phyloP scores from a whole-genome alignment of 2,329 filamentous ascomycete genomes.

The Penicillium sp. region DNA sequence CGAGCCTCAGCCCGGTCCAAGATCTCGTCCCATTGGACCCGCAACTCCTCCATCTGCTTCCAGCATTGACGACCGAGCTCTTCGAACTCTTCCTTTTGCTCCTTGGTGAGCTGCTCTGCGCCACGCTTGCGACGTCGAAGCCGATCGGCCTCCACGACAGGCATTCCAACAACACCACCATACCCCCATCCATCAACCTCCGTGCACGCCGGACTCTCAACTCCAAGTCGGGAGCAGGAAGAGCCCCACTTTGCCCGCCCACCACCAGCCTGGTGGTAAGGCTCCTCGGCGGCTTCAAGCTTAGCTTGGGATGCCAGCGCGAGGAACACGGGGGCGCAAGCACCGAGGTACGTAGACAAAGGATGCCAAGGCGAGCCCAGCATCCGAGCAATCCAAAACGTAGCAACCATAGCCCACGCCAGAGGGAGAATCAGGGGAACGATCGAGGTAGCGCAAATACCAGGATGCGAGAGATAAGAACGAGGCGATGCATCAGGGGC shows the following conservation, averaged over 20 bases:
- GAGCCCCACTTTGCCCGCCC: conserved; percentile 82
- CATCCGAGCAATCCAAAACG: conserved; percentile 72
- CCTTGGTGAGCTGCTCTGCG: conserved; percentile 57
- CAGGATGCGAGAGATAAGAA: conserved; percentile 82
- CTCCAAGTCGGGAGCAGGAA: conserved; percentile 61
- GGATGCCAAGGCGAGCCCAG: conserved; percentile 88
- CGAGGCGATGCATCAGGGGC: conserved; percentile 49
- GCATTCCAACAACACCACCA: conserved; percentile 58
- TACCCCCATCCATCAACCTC: conserved; percentile 85
- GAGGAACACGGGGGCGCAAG: conserved; percentile 75
- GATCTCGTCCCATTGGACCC: conserved; percentile 41
- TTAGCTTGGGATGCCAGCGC: conserved; percentile 63
- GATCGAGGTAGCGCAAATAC: conserved; percentile 80
- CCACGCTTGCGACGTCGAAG: conserved; percentile 61
- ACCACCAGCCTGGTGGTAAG: conserved; percentile 60
- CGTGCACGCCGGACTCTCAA: conserved; percentile 68
- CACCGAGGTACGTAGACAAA: conserved; percentile 73
- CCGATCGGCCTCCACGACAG: conserved; percentile 51
- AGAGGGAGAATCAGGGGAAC: conserved; percentile 73
- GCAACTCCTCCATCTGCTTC: conserved; percentile 47
- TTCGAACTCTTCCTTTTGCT: conserved; percentile 42
- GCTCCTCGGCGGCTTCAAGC: conserved; percentile 40
- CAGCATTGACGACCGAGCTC: conserved; percentile 44
- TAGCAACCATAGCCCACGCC: conserved; percentile 66
- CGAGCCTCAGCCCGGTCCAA: conserved; percentile 37